Evolutionary conservation across 2,329 filamentous ascomycete species (phyloP), one percentile per base, ranked within the genome.

Genomic region (Periconia sp.): DNA sequence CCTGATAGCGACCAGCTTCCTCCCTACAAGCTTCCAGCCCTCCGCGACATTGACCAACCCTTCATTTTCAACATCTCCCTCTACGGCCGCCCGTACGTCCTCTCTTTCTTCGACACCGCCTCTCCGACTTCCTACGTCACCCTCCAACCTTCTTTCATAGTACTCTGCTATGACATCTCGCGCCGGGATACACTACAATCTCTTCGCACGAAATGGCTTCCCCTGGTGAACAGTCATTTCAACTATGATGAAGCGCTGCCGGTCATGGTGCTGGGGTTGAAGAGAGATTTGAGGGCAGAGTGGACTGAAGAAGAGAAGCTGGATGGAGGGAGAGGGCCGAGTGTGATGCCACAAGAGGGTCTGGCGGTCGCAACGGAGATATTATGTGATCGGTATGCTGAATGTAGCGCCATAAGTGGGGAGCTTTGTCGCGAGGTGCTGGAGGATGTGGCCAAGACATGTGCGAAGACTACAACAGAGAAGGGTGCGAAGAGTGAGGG

Each of bases 371-470:
- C 82, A 12, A 80, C 83, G 53, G 78, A 81, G 53, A 78, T 85
- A 68, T 71, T 80, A 17, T 82, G 78, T 61, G 82, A 85, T 70
- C 71, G 75, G 24, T 85, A 85, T 64, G 82, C 80, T 3, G 82
- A 85, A 58, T 85, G 82, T 52, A 83, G 80, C 48, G 81, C 82
- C 28, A 25, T 79, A 26, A 85, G 82, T 5, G 82, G 82, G 3
- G 79, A 84, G 65, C 66, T 85, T 26, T 78, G 83, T 51, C 69
- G 70, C 22, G 77, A 85, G 62, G 80, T 81, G 0, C 74, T 85
- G 44, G 81, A 85, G 56, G 82, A 85, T 61, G 72, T 85, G 15
- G 80, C 80, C 8, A 76, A 69, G 58, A 77, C 80, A 21, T 78
- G 79, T 4, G 82, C 77, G n/a, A 78, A 74, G 71, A 82, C 80